Evolutionary conservation across 2,329 filamentous ascomycete species (phyloP), one percentile per base, ranked within the genome.

Genomic region (Emmonsiellopsis sp.): DNA sequence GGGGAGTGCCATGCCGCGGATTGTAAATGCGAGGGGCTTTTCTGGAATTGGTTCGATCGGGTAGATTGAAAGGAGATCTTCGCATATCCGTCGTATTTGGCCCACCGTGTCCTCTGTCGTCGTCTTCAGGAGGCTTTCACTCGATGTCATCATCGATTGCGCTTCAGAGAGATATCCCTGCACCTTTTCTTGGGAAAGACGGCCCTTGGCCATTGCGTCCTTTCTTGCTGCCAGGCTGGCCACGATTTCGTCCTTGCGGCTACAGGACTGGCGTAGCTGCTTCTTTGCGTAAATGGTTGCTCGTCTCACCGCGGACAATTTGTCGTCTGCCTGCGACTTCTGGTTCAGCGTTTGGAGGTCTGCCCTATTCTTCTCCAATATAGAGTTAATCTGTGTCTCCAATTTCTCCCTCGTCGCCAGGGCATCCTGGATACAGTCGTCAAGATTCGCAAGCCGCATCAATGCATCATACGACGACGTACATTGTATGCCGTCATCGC

Each of bases 351-450:
- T 61, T 9, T 63, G 56, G 11, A 72, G 54, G 3, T 65, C 59
- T 15, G 51, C 45, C 38, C 68, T 67, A 26, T 75, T 70, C 43
- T 68, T 63, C 30, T 68, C 62, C 6, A 77, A 60, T 40, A 76
- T 69, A 3, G 62, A 59, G 48, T 87, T 87, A 58, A 96, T 94
- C 58, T 95, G 88, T n/a, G 78, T 72, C 47, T 88, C 83, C 7
- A 97, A 76, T 51, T 79, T 78, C 55, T 87, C 82, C 11, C 87
- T 83, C 0, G 89, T 94, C 1, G 84, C 81, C 8, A 95, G 73
- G 1, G 90, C 90, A 68, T 97, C 92, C 65, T 94, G 89, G 26
- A 96, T 88, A 52, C 90, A 95, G 65, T 87, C 88, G 58, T 95
- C 89, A 13, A 97, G 77, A 54, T 91, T 95, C 5, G 88, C 85